Percentiles rank a stretch among this genome's conserved stretches.
Evolutionary conservation across 495 filamentous ascomycete genomes (phyloP).

Genomic region (Penicillium pancosmium): DNA sequence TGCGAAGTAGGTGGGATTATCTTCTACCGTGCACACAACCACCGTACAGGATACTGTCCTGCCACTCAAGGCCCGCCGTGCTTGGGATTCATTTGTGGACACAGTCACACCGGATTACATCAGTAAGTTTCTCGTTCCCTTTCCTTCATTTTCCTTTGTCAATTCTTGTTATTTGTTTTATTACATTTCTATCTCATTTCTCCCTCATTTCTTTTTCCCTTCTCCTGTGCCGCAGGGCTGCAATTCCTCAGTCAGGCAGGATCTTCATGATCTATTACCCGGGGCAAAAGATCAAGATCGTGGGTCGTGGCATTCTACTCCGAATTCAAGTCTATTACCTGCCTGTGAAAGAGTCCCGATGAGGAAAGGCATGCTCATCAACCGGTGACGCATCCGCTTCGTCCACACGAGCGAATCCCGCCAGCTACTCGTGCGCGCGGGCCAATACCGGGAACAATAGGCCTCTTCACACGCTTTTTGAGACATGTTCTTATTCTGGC

Average conservation of each 20-base stretch:
- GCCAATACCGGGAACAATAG: neutral
- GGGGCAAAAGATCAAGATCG: constrained; percentile 2
- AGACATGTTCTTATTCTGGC: constrained; percentile 20
- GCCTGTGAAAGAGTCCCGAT: constrained; percentile 18
- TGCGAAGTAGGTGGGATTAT: constrained; percentile 2
- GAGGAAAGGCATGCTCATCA: constrained; percentile 19
- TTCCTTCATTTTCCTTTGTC: constrained; percentile 8
- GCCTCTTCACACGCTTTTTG: constrained; percentile 10
- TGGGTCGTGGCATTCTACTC: constrained; percentile 11
- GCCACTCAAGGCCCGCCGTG: constrained; percentile 9
- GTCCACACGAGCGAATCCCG: constrained; percentile 9
- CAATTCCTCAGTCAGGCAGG: constrained; percentile 6
- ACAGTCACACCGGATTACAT: constrained; percentile 18
- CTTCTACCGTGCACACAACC: constrained; percentile 1
- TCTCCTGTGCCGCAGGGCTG: constrained; percentile 1
- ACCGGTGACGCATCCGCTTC: constrained; percentile 23
- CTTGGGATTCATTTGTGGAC: constrained; percentile 8
- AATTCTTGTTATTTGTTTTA: constrained; percentile 7
- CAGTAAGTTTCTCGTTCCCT: constrained; percentile 24
- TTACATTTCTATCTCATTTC: neutral
- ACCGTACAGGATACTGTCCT: constrained; percentile 5
- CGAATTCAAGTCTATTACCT: constrained; percentile 8
- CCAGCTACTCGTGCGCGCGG: constrained; percentile 9
- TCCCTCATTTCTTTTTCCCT: constrained; percentile 16
- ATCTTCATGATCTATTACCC: constrained; percentile 17